Base-by-base conservation (phyloP, 768 basidiomycete species). In the Tricholoma bakamatsutake region DNA sequence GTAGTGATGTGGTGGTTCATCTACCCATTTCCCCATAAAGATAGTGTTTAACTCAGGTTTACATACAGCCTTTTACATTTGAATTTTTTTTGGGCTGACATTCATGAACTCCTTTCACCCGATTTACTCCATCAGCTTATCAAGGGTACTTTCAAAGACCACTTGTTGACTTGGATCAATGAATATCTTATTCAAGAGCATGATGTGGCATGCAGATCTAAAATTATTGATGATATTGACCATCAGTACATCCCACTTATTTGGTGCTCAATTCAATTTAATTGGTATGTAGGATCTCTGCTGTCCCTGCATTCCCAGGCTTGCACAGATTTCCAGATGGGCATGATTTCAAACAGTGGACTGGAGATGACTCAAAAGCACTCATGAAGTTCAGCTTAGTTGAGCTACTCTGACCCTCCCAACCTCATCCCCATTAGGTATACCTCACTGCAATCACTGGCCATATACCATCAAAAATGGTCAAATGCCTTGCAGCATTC, bases 141-240 rank as follows among this genome's bases (percentile, higher is more conserved):
- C n/a, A n/a, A n/a, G n/a, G n/a, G n/a, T n/a, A n/a, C n/a, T n/a
- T n/a, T n/a, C n/a, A n/a, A n/a, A n/a, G n/a, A n/a, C n/a, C n/a
- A n/a, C n/a, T n/a, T n/a, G n/a, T n/a, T n/a, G n/a, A 39, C 28
- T 5, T 75, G 74, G 75, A 66, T 73, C 0, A 37, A 50, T 2
- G 59, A 69, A 10, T 76, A 72, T 46, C 58, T 4, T 9, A 33
- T 78, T 2, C 11, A 1, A 2, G 55, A 3, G 39, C 59, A 67
- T 58, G 57, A 61, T 1, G 57, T 66, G 28, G 49, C 31, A 34
- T 2, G 69, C 66, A 0, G 31, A 33, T 33, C 31, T 10, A 57
- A 55, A 27, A 73, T 75, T 12, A 56, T 74, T 2, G 62, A 67
- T 47, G 73, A 76, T 50, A 75, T 75, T 59, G 73, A 75, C 50